Percentiles rank a stretch among this genome's conserved stretches.
phyloP scores from a whole-genome alignment of 768 basidiomycete genomes.

The Collybia mongolica region DNA sequence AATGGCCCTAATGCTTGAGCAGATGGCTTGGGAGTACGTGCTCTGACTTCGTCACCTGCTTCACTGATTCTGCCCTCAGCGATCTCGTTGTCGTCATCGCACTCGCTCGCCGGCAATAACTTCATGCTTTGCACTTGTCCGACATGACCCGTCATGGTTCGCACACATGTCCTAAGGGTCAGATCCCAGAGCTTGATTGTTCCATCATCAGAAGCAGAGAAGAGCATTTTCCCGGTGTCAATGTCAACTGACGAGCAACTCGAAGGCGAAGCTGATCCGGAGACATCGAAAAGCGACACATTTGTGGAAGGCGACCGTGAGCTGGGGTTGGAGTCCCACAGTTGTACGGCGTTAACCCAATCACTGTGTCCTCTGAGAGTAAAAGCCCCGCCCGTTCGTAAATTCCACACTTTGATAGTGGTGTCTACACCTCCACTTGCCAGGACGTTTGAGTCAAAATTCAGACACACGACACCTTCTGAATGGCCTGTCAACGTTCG shows the following conservation, averaged over 20 bases:
- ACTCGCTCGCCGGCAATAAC: slow-evolving; percentile 67
- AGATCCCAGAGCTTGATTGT: slow-evolving; percentile 96
- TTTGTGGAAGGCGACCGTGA: slow-evolving; percentile 26
- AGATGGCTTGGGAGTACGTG: not conserved
- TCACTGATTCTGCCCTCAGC: not conserved
- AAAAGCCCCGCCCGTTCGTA: slow-evolving; percentile 88
- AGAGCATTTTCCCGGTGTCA: slow-evolving; percentile 89
- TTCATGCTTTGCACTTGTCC: slow-evolving; percentile 93
- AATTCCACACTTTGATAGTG: slow-evolving; percentile 96
- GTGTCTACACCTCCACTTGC: slow-evolving; percentile 92
- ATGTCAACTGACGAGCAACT: slow-evolving; percentile 46
- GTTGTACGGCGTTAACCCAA: slow-evolving; percentile 93
- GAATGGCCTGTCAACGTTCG: slow-evolving; percentile 88
- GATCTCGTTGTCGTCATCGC: slow-evolving; percentile 27
- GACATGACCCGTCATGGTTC: slow-evolving; percentile 85
- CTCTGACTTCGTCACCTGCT: not conserved
- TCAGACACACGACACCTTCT: slow-evolving; percentile 86
- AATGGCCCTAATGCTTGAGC: slow-evolving; percentile 1
- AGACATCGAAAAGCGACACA: slow-evolving; percentile 34
- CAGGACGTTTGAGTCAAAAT: slow-evolving; percentile 89
- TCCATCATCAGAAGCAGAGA: slow-evolving; percentile 95
- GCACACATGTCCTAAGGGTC: slow-evolving; percentile 71
- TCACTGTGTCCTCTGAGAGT: slow-evolving; percentile 90
- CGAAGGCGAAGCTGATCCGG: slow-evolving; percentile 23
- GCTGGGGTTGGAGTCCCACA: slow-evolving; percentile 74